Evolutionary conservation across 2,329 filamentous ascomycete genomes (phyloP), one percentile per base, ranked within the genome.

Genomic region (Cordyceps tenuipes): DNA sequence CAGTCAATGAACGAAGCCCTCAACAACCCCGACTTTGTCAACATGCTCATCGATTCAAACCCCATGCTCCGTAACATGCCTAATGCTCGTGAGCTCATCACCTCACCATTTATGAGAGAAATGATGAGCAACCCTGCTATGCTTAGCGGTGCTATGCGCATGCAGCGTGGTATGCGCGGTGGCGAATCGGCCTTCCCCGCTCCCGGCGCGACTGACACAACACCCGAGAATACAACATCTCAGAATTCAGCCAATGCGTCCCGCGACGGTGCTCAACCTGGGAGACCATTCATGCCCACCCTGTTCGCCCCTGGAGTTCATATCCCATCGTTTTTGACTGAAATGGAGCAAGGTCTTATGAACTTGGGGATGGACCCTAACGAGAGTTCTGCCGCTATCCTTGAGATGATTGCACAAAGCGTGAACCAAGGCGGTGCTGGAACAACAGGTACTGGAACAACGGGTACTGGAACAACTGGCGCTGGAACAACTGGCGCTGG

Each of bases 51-150:
- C 67, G 85, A 94, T 67, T 85, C 88, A 69, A 96, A 96, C 70
- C 94, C 94, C 2, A 87, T 91, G 81, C 78, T 91, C 19, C 83
- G 87, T 67, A 82, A 84, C 62, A 83, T 89, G 72, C 89, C 89
- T 46, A 83, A 88, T 62, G 89, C 90, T 23, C 85, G 91, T 66
- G 85, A 95, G 69, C 88, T 97, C 74, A 84, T 99, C 68, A 87
- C 91, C 62, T 94, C 92, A 26, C 92, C 92, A 0, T 83, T 91
- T 64, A 91, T 97, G 76, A 84, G 94, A 68, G 82, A 89, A 56
- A 94, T 97, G 89, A 87, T 99, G 81, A 93, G 91, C 63, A 91
- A 95, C 70, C 94, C 94, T 4, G 84, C 91, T 49, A 85, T 91
- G 67, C 83, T 99, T 64, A 82, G 91, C 61, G 86, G 89, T 71